Conservation (phyloP, 352 stramenopile species). For the Phytophthora podocarpi region DNA sequence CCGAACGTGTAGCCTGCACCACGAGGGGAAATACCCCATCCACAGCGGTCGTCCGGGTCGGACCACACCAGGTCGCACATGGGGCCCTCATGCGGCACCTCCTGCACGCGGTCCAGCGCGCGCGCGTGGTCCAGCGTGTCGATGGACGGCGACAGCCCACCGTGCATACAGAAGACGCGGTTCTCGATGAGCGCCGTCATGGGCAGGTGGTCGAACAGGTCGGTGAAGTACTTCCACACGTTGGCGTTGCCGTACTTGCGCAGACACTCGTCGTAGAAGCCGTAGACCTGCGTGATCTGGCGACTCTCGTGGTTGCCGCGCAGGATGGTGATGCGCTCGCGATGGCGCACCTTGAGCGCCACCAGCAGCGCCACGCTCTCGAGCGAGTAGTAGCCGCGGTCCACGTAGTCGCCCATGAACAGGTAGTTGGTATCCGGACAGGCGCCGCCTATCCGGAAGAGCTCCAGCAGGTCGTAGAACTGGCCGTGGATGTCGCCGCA, state of each 20-base stretch:
- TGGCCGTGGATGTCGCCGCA: slow-evolving; percentile 91
- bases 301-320: slow-evolving; percentile 83
- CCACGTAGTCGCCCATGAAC: slow-evolving; percentile 92
- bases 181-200: slow-evolving; percentile 91
- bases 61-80: slow-evolving; percentile 92
- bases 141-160: slow-evolving; percentile 87
- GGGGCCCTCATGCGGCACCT: slow-evolving; percentile 86
- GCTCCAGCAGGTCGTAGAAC: slow-evolving; percentile 90
- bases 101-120: slow-evolving; percentile 83
- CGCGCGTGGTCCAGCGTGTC: slow-evolving; percentile 88
- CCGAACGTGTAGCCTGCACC: slow-evolving; percentile 89
- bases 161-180: slow-evolving; percentile 91
- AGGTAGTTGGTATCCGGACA: slow-evolving; percentile 92
- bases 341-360: slow-evolving; percentile 86
- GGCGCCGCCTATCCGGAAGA: slow-evolving; percentile 89
- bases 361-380: slow-evolving; percentile 86
- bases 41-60: slow-evolving; percentile 86
- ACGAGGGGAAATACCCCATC: slow-evolving; percentile 88
- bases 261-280: slow-evolving; percentile 81
- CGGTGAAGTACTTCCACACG: slow-evolving; percentile 92
- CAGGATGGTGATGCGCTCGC: slow-evolving; percentile 86
- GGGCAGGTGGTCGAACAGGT: slow-evolving; percentile 88
- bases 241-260: slow-evolving; percentile 97
- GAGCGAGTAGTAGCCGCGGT: slow-evolving; percentile 89
- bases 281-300: slow-evolving; percentile 87